Evolutionary conservation across 345 rosid genomes (phyloP).

Genomic region (Brassica juncea): DNA sequence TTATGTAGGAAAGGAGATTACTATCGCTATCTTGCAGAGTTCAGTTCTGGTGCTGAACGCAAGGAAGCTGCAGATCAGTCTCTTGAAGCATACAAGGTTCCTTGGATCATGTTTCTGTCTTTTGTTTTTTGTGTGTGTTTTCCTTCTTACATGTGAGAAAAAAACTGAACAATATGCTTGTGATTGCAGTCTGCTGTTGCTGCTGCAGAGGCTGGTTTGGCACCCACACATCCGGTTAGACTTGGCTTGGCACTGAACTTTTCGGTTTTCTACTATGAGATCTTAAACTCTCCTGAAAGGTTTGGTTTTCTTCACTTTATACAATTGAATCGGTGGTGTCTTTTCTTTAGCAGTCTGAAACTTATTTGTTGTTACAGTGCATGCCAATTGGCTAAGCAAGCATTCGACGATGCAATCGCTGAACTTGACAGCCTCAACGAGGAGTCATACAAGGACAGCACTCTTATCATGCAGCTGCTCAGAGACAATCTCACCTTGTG

Average conservation of each 20-base stretch:
- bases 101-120: neutral
- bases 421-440: conserved; percentile 93
- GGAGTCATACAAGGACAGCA: conserved; percentile 98
- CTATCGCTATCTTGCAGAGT: conserved; percentile 57
- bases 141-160: neutral
- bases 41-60: conserved; percentile 51
- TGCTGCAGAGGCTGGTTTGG: conserved; percentile 52
- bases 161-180: neutral
- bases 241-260: conserved; percentile 58
- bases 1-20: conserved; percentile 61
- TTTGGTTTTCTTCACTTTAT: conserved; percentile 13
- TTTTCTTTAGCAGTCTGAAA: neutral
- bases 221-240: conserved; percentile 62
- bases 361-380: conserved; percentile 57
- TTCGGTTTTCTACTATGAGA: conserved; percentile 62
- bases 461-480: conserved; percentile 94
- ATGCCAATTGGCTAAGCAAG: conserved; percentile 98
- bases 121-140: neutral
- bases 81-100: conserved; percentile 52
- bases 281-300: conserved; percentile 59
- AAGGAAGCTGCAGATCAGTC: conserved; percentile 61
- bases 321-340: neutral
- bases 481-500: conserved; percentile 98
- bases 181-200: conserved; percentile 47
- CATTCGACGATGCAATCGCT: conserved; percentile 97